Evolutionary conservation across 164 flowering plant genomes (phyloP).

Genomic region (grape (Vitis vinifera)): ASM3070453v1 NC_081810.1:7634501-7635000

Average conservation of each 20-base stretch:
- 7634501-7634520: background rate
- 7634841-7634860: no score
- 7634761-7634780: constrained; percentile 27
- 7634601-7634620: constrained; percentile 19
- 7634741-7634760: constrained; percentile 33
- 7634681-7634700: background rate
- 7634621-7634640: constrained; percentile 26
- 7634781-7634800: constrained; percentile 40
- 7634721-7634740: background rate
- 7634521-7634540: background rate
- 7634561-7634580: constrained; percentile 35
- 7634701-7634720: background rate
- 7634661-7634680: constrained; percentile 6
- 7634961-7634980: no score
- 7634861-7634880: no score
- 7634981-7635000: no score
- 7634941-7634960: no score
- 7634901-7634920: no score
- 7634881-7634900: no score
- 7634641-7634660: constrained; percentile 9
- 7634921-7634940: no score
- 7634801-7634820: background rate
- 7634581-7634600: constrained; percentile 29
- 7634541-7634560: constrained; percentile 30
- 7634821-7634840: no score